Base-by-base conservation (phyloP, 345 rosid species). In the Eucalyptus sp. region DNA sequence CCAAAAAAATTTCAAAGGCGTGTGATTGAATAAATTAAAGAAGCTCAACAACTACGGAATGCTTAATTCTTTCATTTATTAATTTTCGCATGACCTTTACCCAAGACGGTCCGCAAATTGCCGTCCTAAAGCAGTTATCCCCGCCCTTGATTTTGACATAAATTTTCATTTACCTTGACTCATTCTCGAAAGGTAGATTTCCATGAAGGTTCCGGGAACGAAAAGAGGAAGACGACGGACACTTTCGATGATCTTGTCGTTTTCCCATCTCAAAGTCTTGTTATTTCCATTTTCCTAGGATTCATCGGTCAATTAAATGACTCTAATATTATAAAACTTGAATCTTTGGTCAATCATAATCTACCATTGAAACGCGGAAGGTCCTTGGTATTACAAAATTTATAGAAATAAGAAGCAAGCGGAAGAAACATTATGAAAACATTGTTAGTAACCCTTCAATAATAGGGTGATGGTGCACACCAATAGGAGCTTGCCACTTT, bases 191-290 rank as follows among this genome's bases (percentile, higher is more conserved):
- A 29, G 83, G 14, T 18, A 9, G 46, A 41, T 33, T 18, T 33
- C 68, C 81, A 33, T 5, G 44, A 37, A 37, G 46, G 41, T 18
- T 5, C 46, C 46, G 3, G 2, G 8, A 71, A 37, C 83, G 1
- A 18, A 37, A 5, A 10, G 27, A 10, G 83, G 17, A 54, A 52
- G 56, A 0, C 56, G 0, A 52, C 0, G 4, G 15, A 10, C 83
- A 20, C 25, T 10, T 76, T 41, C 83, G 27, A 37, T 10, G 71
- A n/a, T 64, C 17, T 64, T 14, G 18, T 7, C 71, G 3, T 64
- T 64, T n/a, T 64, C 37, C 20, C 14, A 29, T 60, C 13, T 27
- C 66, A 60, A 27, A 60, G 31, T 25, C 66, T 25, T 12, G 66
- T 27, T 1, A 60, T 60, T 60, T 60, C 66, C 66, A 60, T 27